Conservation (phyloP, 116 monocot genomes). For the Phalaenopsis hybrid region DNA sequence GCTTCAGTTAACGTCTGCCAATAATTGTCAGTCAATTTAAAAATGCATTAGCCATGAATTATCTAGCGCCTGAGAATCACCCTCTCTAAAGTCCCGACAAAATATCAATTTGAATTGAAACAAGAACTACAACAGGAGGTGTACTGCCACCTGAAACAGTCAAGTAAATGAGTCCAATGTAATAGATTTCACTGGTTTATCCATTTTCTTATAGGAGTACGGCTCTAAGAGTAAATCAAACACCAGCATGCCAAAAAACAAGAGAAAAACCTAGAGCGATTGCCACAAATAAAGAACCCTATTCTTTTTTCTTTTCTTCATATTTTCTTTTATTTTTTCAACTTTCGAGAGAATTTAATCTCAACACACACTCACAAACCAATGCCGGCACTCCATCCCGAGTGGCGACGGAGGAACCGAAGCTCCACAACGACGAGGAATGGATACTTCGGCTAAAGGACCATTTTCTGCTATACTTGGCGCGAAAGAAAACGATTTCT, state of each 20-base stretch:
- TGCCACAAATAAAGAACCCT: neutral
- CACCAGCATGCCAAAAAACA: too few relatives aligned
- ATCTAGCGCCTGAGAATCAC: neutral
- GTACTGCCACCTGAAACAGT: too few relatives aligned
- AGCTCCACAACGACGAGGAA: too few relatives aligned
- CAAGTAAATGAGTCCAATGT: neutral
- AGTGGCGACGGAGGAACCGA: too few relatives aligned
- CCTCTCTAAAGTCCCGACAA: neutral
- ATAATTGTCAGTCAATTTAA: neutral
- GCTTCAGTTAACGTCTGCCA: neutral
- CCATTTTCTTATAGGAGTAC: neutral
- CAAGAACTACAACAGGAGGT: neutral
- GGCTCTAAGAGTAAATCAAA: neutral
- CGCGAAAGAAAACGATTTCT: neutral
- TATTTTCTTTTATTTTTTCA: too few relatives aligned
- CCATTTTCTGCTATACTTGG: neutral
- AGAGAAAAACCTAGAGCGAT: neutral
- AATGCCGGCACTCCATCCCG: too few relatives aligned
- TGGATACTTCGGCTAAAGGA: neutral
- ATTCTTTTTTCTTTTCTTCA: neutral
- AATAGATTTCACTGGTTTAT: neutral
- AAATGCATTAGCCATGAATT: neutral
- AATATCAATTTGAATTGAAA: neutral
- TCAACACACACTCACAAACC: too few relatives aligned
- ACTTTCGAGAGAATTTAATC: too few relatives aligned